Conservation (phyloP, 352 stramenopile species). For the Phytophthora brassicae region DNA sequence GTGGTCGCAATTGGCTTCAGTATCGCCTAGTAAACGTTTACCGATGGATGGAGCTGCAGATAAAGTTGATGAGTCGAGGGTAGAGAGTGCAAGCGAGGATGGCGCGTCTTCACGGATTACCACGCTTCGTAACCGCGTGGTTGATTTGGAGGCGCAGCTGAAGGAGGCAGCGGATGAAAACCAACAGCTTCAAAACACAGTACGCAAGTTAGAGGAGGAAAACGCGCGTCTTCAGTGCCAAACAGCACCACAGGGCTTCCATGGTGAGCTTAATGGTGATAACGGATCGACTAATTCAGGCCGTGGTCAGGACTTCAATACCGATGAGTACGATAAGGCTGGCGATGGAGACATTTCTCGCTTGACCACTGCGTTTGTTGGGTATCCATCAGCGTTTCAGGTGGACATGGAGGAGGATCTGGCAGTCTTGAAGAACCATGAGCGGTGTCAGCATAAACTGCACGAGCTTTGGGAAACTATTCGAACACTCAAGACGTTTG, state of each 20-base stretch:
- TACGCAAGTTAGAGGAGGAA: conserved; percentile 22
- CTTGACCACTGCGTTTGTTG: conserved; percentile 25
- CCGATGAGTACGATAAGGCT: background rate
- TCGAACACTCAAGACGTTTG: conserved; percentile 58
- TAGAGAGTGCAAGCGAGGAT: background rate
- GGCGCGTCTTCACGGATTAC: background rate
- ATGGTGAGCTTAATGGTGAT: background rate
- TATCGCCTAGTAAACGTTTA: background rate
- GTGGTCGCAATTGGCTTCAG: no score
- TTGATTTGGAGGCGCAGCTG: conserved; percentile 21
- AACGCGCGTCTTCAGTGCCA: conserved; percentile 16
- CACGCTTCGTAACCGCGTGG: conserved; percentile 18
- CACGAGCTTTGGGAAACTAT: conserved; percentile 74
- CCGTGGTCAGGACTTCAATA: conserved; percentile 7
- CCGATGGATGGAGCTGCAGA: conserved; percentile 6
- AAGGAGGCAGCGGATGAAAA: conserved; percentile 28
- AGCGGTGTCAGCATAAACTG: conserved; percentile 61
- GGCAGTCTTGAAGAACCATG: conserved; percentile 38
- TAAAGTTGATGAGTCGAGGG: conserved; percentile 1
- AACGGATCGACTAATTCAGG: background rate
- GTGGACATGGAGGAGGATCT: conserved; percentile 31
- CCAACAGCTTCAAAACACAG: conserved; percentile 19
- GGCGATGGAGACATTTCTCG: conserved; percentile 7
- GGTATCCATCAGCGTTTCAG: conserved; percentile 26
- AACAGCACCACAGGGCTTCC: background rate